These are phyloP conservation scores for Sporisorium graminicola DNA, from an alignment of 1,284 basidiomycete species.

Conservation along the genomic window DNA sequence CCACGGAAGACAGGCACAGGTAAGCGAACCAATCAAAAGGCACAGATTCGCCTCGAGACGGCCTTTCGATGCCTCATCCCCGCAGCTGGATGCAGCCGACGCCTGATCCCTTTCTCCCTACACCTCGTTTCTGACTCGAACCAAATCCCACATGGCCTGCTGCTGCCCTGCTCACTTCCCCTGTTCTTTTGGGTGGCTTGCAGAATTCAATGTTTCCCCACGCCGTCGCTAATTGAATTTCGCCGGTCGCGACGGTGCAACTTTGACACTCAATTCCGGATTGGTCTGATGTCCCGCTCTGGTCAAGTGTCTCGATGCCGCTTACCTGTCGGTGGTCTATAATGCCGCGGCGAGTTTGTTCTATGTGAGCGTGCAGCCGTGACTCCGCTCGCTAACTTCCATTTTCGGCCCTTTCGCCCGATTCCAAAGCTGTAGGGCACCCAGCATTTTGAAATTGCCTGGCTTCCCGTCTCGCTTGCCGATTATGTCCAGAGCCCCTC, in stretches of 20 bases:
- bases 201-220: not conserved
- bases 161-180: too few relatives aligned
- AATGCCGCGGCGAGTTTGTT: too few relatives aligned
- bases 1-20: too few relatives aligned
- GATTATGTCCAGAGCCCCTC: not conserved
- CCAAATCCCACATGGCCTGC: not conserved
- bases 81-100: slow-evolving; percentile 1
- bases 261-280: not conserved
- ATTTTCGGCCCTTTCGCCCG: too few relatives aligned
- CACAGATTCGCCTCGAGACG: not conserved
- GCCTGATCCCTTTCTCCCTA: not conserved
- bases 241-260: not conserved
- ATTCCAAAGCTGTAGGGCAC: too few relatives aligned
- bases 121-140: not conserved
- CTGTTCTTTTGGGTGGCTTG: too few relatives aligned
- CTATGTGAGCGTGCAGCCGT: too few relatives aligned
- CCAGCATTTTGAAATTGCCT: too few relatives aligned
- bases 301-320: not conserved
- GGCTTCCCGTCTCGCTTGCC: not conserved
- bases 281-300: not conserved
- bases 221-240: not conserved
- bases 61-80: not conserved
- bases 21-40: slow-evolving; percentile 3
- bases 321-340: not conserved
- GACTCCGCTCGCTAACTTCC: too few relatives aligned